A percentile compares a stretch with the other conserved stretches of the same genome.
Evolutionary conservation across 371 early-diverging fungal genomes (phyloP).

Genomic region (Lichtheimia hyalospora): DNA sequence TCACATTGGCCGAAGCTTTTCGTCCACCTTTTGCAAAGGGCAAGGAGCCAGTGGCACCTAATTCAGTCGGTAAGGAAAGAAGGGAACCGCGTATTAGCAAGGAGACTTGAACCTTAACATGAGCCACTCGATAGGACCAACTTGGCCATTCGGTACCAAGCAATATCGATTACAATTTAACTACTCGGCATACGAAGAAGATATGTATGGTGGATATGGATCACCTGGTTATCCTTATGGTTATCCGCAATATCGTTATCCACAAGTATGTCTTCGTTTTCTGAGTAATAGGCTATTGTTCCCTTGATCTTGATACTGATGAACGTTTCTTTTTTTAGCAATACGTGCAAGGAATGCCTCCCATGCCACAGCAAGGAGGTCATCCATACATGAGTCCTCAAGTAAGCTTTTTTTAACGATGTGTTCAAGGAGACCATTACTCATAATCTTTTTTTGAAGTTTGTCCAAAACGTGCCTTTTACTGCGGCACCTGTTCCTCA

Average conservation of each 20-base stretch:
- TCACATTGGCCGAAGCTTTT: constrained; percentile 33
- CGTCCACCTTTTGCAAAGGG: constrained; percentile 30
- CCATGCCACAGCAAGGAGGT: constrained; percentile 10
- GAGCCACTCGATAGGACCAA: constrained; percentile 29
- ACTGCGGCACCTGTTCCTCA: background rate
- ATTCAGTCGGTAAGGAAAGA: constrained; percentile 29
- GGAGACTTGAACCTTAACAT: background rate
- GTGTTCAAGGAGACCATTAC: background rate
- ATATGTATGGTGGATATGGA: constrained; percentile 33
- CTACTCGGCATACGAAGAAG: constrained; percentile 36
- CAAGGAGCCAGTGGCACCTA: constrained; percentile 23
- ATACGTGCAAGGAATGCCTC: constrained; percentile 40
- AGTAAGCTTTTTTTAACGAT: constrained; percentile 15
- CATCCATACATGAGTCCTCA: constrained; percentile 49
- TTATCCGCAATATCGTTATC: constrained; percentile 49
- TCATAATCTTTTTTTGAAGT: background rate
- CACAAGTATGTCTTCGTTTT: constrained; percentile 26
- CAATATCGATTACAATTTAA: constrained; percentile 45
- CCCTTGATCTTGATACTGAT: background rate
- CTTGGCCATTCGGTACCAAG: constrained; percentile 52
- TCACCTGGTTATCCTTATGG: constrained; percentile 44
- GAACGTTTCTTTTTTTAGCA: constrained; percentile 7
- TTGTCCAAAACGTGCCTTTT: background rate
- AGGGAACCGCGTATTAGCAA: background rate
- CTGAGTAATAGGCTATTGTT: background rate